phyloP scores from a whole-genome alignment of 176 grass and related monocot genomes.

The Puya raimondii region DNA sequence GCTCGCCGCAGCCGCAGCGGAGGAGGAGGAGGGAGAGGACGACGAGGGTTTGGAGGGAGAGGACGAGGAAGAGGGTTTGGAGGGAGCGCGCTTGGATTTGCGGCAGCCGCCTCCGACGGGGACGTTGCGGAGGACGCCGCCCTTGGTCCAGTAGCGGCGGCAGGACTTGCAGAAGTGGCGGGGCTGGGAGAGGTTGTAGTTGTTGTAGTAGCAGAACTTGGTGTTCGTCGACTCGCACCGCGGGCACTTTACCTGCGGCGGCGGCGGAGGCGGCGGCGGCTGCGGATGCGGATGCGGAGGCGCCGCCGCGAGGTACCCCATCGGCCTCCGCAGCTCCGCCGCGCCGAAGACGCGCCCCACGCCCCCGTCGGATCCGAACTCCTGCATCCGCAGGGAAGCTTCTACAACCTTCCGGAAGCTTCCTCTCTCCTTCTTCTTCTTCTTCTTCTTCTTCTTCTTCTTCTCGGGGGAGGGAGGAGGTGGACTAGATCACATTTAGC shows the following conservation, averaged over 20 bases:
- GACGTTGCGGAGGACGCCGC: conserved; percentile 56
- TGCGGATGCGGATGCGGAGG: not conserved
- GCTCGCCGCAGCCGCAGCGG: too few relatives aligned
- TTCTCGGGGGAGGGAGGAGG: too few relatives aligned
- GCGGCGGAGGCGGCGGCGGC: not conserved
- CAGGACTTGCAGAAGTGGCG: conserved; percentile 59
- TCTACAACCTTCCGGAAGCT: conserved; percentile 2
- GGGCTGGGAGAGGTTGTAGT: conserved; percentile 73
- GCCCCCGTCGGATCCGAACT: conserved; percentile 3
- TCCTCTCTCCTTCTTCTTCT: not conserved
- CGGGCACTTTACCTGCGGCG: conserved; percentile 37
- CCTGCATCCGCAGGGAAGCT: not conserved
- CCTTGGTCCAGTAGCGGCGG: conserved; percentile 73
- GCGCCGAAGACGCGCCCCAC: conserved; percentile 8
- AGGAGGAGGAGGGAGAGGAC: not conserved
- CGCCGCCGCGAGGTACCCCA: conserved; percentile 3
- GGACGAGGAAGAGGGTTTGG: too few relatives aligned
- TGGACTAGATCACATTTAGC: too few relatives aligned
- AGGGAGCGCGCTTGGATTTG: conserved; percentile 2
- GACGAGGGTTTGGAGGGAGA: too few relatives aligned
- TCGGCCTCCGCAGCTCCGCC: conserved; percentile 1
- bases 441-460: too few relatives aligned
- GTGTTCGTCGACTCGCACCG: conserved; percentile 69
- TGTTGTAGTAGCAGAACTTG: conserved; percentile 99
- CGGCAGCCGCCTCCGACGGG: conserved; percentile 54